phyloP scores from a whole-genome alignment of 108 stramenopile species.

The Discostella pseudostelligera region DNA sequence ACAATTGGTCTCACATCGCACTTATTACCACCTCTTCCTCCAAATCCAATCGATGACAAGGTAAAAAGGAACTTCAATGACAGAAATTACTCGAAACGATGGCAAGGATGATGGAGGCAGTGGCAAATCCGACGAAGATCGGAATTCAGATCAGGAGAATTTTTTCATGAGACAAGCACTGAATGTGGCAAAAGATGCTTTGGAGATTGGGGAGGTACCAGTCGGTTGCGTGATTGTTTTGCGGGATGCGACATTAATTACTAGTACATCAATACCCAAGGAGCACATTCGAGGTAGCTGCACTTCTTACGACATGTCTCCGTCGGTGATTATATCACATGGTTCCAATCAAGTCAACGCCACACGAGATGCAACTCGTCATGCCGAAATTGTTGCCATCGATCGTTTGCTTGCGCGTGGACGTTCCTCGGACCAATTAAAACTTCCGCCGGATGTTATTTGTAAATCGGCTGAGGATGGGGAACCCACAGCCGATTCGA shows the following conservation, averaged over 20 bases:
- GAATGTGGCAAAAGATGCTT: constrained; percentile 62
- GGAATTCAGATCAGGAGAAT: constrained; percentile 38
- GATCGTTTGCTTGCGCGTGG: constrained; percentile 74
- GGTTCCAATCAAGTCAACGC: constrained; percentile 89
- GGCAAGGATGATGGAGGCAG: too few relatives aligned
- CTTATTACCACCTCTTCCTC: too few relatives aligned
- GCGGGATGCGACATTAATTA: constrained; percentile 23
- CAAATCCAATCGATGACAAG: too few relatives aligned
- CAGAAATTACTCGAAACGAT: too few relatives aligned
- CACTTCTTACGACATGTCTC: constrained; percentile 11
- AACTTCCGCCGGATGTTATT: constrained; percentile 49
- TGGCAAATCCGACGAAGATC: background rate
- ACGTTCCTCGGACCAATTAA: constrained; percentile 61
- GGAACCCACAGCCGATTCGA: constrained; percentile 18
- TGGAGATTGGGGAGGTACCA: constrained; percentile 78
- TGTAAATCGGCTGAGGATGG: constrained; percentile 41
- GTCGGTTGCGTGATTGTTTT: constrained; percentile 86
- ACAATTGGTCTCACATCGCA: too few relatives aligned
- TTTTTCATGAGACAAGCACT: constrained; percentile 75
- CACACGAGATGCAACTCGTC: constrained; percentile 81
- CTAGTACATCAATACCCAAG: background rate
- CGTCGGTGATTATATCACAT: constrained; percentile 73
- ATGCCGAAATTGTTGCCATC: constrained; percentile 84
- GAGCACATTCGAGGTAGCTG: background rate
- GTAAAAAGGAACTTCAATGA: too few relatives aligned